A percentile compares a stretch with the other conserved stretches of the same genome.
Evolutionary conservation across 805 yeast species (phyloP).

Genomic region (Pichia sporocuriosa): DNA sequence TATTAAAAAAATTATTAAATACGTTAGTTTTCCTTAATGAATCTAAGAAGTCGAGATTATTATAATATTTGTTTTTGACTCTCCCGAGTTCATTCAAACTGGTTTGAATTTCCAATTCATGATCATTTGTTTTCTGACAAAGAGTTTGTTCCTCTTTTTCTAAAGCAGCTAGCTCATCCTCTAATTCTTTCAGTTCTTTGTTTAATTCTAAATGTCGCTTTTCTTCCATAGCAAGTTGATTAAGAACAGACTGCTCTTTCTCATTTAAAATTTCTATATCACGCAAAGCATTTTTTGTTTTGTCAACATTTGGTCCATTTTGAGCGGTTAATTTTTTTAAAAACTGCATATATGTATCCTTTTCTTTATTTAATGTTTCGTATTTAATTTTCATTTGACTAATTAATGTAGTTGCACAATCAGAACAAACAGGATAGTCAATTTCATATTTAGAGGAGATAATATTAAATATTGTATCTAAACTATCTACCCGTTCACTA

Average conservation of each 20-base stretch:
- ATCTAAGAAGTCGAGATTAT: slow-evolving; percentile 60
- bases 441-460: slow-evolving; percentile 72
- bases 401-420: slow-evolving; percentile 66
- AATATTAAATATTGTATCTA: slow-evolving; percentile 63
- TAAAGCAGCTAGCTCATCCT: slow-evolving; percentile 32
- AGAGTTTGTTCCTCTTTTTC: slow-evolving; percentile 40
- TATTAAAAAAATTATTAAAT: slow-evolving; percentile 74
- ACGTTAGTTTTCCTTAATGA: slow-evolving; percentile 70
- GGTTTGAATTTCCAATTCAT: slow-evolving; percentile 45
- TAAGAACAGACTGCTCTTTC: slow-evolving; percentile 32
- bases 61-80: slow-evolving; percentile 54
- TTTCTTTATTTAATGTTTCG: slow-evolving; percentile 67
- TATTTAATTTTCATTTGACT: slow-evolving; percentile 61
- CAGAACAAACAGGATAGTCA: slow-evolving; percentile 82
- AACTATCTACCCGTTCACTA: slow-evolving; percentile 35
- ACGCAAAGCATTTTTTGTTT: slow-evolving; percentile 38
- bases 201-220: slow-evolving; percentile 39
- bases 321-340: slow-evolving; percentile 60
- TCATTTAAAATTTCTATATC: slow-evolving; percentile 41
- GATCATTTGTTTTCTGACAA: slow-evolving; percentile 44
- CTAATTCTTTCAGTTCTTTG: slow-evolving; percentile 39
- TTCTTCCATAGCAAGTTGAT: slow-evolving; percentile 39
- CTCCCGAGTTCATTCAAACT: slow-evolving; percentile 53
- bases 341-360: slow-evolving; percentile 71
- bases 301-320: slow-evolving; percentile 36